phyloP scores from a whole-genome alignment of 208 protist genomes.

The Sergeia podlipaevii region DNA sequence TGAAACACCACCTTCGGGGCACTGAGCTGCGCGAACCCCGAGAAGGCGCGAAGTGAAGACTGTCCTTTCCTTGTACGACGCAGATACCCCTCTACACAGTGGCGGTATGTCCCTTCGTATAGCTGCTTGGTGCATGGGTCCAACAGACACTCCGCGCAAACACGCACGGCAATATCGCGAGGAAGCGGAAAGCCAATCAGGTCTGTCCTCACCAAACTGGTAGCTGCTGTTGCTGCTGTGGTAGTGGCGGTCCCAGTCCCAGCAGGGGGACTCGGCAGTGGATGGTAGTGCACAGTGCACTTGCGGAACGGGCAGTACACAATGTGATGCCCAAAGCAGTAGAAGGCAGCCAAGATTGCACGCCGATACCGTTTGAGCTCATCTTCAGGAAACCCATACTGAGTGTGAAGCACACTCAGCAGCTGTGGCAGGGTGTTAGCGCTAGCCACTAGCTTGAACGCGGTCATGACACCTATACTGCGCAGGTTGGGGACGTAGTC shows the following conservation, averaged over 20 bases:
- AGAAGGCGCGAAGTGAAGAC: slow-evolving; percentile 45
- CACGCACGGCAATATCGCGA: slow-evolving; percentile 33
- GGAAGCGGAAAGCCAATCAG: slow-evolving; percentile 44
- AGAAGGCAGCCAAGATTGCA: slow-evolving; percentile 61
- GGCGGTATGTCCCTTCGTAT: slow-evolving; percentile 41
- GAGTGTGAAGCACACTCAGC: slow-evolving; percentile 26
- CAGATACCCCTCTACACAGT: slow-evolving; percentile 53
- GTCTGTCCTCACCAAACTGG: slow-evolving; percentile 24
- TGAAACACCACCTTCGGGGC: slow-evolving; percentile 48
- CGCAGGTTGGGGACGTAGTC: slow-evolving; percentile 95
- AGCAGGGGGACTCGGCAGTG: slow-evolving; percentile 26
- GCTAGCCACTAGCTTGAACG: slow-evolving; percentile 76
- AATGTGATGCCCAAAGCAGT: slow-evolving; percentile 88
- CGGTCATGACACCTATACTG: slow-evolving; percentile 93
- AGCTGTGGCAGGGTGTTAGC: slow-evolving; percentile 45
- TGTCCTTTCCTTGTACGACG: slow-evolving; percentile 42
- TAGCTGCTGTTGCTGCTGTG: not conserved
- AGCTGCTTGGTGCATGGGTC: slow-evolving; percentile 57
- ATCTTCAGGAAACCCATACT: slow-evolving; percentile 59
- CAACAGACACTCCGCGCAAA: slow-evolving; percentile 61
- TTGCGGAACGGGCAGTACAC: slow-evolving; percentile 74
- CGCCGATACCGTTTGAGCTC: slow-evolving; percentile 55
- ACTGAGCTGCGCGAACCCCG: slow-evolving; percentile 48
- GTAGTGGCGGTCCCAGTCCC: not conserved
- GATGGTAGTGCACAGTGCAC: slow-evolving; percentile 35